phyloP scores from a whole-genome alignment of 768 basidiomycete genomes.

The Clavulina sp. region DNA sequence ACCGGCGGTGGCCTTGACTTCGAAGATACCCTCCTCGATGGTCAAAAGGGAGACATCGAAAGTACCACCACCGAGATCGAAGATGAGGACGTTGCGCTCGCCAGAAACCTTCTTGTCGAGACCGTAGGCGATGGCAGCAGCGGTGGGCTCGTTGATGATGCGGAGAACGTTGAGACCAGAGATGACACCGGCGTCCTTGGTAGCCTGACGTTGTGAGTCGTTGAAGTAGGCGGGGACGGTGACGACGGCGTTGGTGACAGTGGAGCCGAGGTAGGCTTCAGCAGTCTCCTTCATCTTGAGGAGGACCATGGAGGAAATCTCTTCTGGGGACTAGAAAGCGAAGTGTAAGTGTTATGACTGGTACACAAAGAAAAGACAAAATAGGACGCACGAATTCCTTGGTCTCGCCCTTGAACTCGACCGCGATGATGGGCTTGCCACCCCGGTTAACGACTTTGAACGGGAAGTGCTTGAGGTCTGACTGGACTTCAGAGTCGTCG shows the following conservation, averaged over 20 bases:
- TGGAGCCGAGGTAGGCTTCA: slow-evolving; percentile 46
- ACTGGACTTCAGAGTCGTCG: slow-evolving; percentile 29
- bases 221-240: slow-evolving; percentile 37
- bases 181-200: slow-evolving; percentile 33
- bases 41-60: slow-evolving; percentile 34
- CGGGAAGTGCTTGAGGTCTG: slow-evolving; percentile 23
- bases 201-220: slow-evolving; percentile 34
- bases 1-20: slow-evolving; percentile 33
- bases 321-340: slow-evolving; percentile 32
- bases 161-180: slow-evolving; percentile 32
- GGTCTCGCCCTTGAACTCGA: slow-evolving; percentile 28
- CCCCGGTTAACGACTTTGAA: slow-evolving; percentile 19
- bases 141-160: slow-evolving; percentile 42
- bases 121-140: slow-evolving; percentile 54
- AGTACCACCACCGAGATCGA: slow-evolving; percentile 34
- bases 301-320: slow-evolving; percentile 49
- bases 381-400: slow-evolving; percentile 25
- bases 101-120: slow-evolving; percentile 39
- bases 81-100: slow-evolving; percentile 34
- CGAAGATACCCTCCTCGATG: slow-evolving; percentile 35
- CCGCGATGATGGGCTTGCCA: slow-evolving; percentile 33
- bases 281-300: slow-evolving; percentile 56
- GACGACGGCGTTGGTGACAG: slow-evolving; percentile 35
- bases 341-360: neutral
- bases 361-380: neutral